phyloP scores from a whole-genome alignment of 495 filamentous ascomycete genomes.

The Bryoglossum gracile region DNA sequence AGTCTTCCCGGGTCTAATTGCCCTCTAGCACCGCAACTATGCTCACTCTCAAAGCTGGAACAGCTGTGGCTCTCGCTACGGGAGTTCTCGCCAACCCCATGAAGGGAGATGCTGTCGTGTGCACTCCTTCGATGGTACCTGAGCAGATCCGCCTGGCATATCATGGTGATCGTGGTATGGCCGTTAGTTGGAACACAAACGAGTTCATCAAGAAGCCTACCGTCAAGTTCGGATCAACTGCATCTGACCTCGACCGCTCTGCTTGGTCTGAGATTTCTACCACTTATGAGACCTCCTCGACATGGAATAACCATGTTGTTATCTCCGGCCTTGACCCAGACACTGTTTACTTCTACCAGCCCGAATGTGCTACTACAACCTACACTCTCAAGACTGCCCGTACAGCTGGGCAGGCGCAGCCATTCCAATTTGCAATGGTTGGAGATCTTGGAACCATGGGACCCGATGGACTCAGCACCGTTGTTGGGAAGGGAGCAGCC shows the following conservation, averaged over 20 bases:
- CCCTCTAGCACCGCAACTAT: too few relatives aligned
- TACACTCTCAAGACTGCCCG: conserved; percentile 28
- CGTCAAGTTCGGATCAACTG: conserved; percentile 39
- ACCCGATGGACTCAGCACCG: conserved; percentile 26
- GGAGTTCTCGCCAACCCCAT: too few relatives aligned
- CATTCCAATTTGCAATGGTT: conserved; percentile 41
- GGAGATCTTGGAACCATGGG: conserved; percentile 46
- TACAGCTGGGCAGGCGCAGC: conserved; percentile 35
- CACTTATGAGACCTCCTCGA: conserved; percentile 45
- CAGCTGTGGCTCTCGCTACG: too few relatives aligned
- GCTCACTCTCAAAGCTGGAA: too few relatives aligned
- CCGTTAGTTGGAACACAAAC: conserved; percentile 45
- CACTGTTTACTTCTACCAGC: conserved; percentile 44
- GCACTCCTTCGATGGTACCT: not conserved
- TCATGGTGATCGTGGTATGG: conserved; percentile 16
- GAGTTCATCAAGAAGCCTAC: conserved; percentile 31
- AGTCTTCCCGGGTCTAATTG: too few relatives aligned
- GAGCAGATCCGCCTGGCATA: conserved; percentile 14
- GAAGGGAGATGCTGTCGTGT: too few relatives aligned
- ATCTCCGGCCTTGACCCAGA: conserved; percentile 37
- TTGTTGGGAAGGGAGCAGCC: conserved; percentile 21
- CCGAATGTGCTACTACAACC: conserved; percentile 13
- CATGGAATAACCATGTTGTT: conserved; percentile 42
- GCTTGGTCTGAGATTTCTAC: conserved; percentile 33
- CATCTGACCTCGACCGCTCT: conserved; percentile 22